Evolutionary conservation across 2,329 filamentous ascomycete species (phyloP).

Genomic region (Parastagonospora avenae): DNA sequence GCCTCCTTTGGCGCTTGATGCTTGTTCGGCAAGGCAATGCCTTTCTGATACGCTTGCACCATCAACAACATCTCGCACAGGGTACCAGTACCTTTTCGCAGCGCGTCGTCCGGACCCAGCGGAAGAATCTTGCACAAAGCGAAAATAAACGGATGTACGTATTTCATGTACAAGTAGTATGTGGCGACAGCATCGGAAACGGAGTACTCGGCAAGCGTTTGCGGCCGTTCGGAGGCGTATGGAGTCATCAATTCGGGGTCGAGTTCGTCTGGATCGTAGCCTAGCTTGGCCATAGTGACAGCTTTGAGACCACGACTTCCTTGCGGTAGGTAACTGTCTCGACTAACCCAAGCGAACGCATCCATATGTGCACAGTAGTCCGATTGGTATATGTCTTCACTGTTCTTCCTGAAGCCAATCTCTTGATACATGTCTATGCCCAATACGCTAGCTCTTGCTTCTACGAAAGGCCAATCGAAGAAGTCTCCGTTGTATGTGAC

Average conservation of each 20-base stretch:
- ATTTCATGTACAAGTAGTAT: slow-evolving; percentile 99
- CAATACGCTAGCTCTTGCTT: slow-evolving; percentile 87
- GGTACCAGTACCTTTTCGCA: slow-evolving; percentile 95
- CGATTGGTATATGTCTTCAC: slow-evolving; percentile 94
- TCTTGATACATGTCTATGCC: slow-evolving; percentile 99
- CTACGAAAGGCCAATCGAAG: slow-evolving; percentile 99
- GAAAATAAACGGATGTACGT: slow-evolving; percentile 99
- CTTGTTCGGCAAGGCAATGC: slow-evolving; percentile 95
- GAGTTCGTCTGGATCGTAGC: slow-evolving; percentile 96
- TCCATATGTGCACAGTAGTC: slow-evolving; percentile 98
- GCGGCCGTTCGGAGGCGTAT: slow-evolving; percentile 82
- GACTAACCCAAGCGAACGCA: slow-evolving; percentile 98
- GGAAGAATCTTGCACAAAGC: slow-evolving; percentile 97
- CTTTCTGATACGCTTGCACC: slow-evolving; percentile 93
- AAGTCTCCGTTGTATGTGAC: slow-evolving; percentile 99
- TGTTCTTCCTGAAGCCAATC: slow-evolving; percentile 95
- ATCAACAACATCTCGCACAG: slow-evolving; percentile 99
- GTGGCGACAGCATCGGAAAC: slow-evolving; percentile 98
- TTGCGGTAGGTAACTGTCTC: slow-evolving; percentile 96
- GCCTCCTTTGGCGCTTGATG: slow-evolving; percentile 88
- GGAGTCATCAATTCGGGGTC: slow-evolving; percentile 98
- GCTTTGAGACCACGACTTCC: slow-evolving; percentile 97
- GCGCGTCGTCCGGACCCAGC: slow-evolving; percentile 85
- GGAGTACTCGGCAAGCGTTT: slow-evolving; percentile 95
- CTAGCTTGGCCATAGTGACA: slow-evolving; percentile 95